These are phyloP conservation scores for Naganishia albida DNA, from an alignment of 1,284 basidiomycete species.

Conservation along the genomic window DNA sequence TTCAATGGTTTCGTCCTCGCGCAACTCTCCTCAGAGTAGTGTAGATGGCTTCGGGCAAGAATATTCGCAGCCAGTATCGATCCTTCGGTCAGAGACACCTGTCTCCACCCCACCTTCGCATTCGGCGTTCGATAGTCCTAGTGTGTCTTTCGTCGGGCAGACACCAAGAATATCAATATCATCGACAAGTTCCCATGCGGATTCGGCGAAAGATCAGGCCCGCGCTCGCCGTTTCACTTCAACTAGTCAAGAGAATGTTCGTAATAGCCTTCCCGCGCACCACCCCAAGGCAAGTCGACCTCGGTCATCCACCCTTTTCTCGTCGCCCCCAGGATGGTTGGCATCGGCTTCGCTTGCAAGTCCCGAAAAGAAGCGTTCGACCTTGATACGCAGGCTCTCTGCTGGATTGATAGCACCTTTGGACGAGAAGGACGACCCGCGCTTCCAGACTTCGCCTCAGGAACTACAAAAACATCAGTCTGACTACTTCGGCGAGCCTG, in stretches of 20 bases:
- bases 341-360: background rate
- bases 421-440: background rate
- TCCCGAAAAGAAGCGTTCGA: conserved; percentile 18
- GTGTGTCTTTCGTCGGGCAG: conserved; percentile 11
- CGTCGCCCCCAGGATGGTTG: conserved; percentile 15
- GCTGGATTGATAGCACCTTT: conserved; percentile 4
- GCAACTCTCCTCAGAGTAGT: conserved; percentile 9
- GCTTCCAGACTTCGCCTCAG: background rate
- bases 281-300: conserved; percentile 1
- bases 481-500: conserved; percentile 1
- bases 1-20: background rate
- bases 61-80: conserved; percentile 12
- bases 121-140: conserved; percentile 1
- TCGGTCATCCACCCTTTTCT: conserved; percentile 21
- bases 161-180: conserved; percentile 21
- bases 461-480: background rate
- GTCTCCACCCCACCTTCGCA: background rate
- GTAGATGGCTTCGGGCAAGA: conserved; percentile 5
- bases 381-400: conserved; percentile 17
- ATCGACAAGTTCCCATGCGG: conserved; percentile 8
- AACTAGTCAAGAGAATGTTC: conserved; percentile 13
- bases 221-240: conserved; percentile 12
- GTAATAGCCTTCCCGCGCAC: conserved; percentile 2
- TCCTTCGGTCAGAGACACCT: conserved; percentile 1
- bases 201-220: background rate